Percentiles rank a stretch among this genome's conserved stretches.
Conservation (phyloP, 495 filamentous ascomycete species). For the Aspergillus affinis region DNA sequence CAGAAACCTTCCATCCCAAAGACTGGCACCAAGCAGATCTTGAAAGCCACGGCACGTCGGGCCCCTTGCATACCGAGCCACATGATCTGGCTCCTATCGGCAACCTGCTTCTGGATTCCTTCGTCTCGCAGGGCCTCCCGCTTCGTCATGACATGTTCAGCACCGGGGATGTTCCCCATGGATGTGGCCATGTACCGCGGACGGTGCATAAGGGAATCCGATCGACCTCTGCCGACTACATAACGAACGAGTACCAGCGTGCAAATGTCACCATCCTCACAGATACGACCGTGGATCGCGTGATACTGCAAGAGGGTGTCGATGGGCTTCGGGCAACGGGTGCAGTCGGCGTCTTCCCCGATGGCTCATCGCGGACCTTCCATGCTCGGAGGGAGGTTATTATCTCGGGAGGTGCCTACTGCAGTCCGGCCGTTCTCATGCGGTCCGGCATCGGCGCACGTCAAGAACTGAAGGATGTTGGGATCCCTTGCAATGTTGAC, state of each 20-base stretch:
- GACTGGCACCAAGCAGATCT: conserved; percentile 41
- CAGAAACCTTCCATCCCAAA: conserved; percentile 49
- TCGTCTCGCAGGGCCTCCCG: conserved; percentile 45
- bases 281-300: conserved; percentile 37
- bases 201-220: conserved; percentile 51
- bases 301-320: conserved; percentile 24
- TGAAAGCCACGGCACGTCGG: conserved; percentile 42
- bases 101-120: conserved; percentile 44
- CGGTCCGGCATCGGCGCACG: conserved; percentile 55
- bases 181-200: conserved; percentile 52
- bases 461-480: conserved; percentile 44
- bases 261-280: conserved; percentile 40
- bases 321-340: conserved; percentile 27
- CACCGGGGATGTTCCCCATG: conserved; percentile 45
- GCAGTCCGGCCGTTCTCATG: conserved; percentile 56
- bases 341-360: conserved; percentile 21
- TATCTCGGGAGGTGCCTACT: conserved; percentile 54
- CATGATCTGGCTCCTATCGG: conserved; percentile 52
- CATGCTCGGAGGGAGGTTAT: conserved; percentile 49
- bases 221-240: conserved; percentile 48
- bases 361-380: conserved; percentile 32
- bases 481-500: conserved; percentile 47
- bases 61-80: conserved; percentile 48
- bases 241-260: conserved; percentile 37
- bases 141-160: conserved; percentile 52